Evolutionary conservation across 768 basidiomycete species (phyloP), one percentile per base, ranked within the genome.

Genomic region (Albatrellus ellisii): DNA sequence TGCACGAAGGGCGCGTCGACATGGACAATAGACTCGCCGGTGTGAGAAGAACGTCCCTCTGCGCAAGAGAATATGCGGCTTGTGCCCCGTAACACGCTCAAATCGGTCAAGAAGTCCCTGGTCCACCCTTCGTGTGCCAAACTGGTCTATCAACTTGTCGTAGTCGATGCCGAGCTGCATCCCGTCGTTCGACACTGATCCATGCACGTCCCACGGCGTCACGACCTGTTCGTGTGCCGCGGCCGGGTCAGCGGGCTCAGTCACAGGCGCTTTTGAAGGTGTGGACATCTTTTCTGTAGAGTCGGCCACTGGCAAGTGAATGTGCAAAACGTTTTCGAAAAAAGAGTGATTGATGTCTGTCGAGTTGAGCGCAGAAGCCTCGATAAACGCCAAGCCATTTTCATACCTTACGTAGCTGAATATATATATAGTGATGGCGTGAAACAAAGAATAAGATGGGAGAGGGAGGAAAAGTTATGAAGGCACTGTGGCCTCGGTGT

Each of bases 31-130:
- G n/a, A 59, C 76, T 49, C 50, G 88, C 92, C 94, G 79, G 64
- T 99, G 95, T 14, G 92, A 97, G 63, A 97, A 99, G 68, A 98
- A 99, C 75, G 85, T 87, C 12, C 89, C 90, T 43, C 94, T 70
- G 27, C 94, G 70, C 38, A 99, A 66, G 41, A 98, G 72, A 11
- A 86, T 66, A 62, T 99, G 94, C 8, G 95, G 90, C 45, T 70
- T 76, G 42, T 75, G 72, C 4, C 94, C 94, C 7, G 95, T 98
- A 40, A 98, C 61, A 36, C 71, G 75, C 64, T 98, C 90, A 53
- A 99, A 99, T 22, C 95, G 74, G 46, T 79, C 77, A 15, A 99
- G 65, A 33, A 99, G 59, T 18, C 75, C 78, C 2, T 65, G 56
- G 51, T 92, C 82, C 49, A 98, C 68, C 43, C 76, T 65, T 36